A percentile compares a stretch with the other conserved stretches of the same genome.
Evolutionary conservation across 768 basidiomycete species (phyloP).

Genomic region (Russula dissimulans): DNA sequence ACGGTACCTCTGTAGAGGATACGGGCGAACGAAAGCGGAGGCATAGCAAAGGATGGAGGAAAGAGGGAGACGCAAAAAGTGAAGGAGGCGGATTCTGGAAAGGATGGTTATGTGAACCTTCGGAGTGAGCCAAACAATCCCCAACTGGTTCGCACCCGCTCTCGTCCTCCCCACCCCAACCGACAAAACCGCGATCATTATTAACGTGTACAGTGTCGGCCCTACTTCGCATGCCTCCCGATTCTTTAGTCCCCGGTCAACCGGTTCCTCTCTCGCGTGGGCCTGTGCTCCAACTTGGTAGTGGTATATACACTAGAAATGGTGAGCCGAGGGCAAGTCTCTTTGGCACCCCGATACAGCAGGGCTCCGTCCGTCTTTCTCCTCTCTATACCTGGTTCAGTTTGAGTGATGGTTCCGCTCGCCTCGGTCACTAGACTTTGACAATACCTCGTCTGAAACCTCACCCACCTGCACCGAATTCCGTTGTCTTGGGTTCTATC

Average conservation of each 20-base stretch:
- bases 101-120: conserved; percentile 21
- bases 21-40: conserved; percentile 47
- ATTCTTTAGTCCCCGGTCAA: conserved; percentile 65
- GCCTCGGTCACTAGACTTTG: conserved; percentile 36
- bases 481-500: conserved; percentile 74
- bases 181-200: not conserved
- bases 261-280: conserved; percentile 50
- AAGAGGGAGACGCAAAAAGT: conserved; percentile 16
- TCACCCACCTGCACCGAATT: conserved; percentile 63
- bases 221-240: conserved; percentile 25
- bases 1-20: conserved; percentile 63
- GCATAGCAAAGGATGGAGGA: conserved; percentile 35
- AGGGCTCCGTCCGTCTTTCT: conserved; percentile 57
- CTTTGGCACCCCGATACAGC: conserved; percentile 49
- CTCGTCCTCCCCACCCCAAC: not conserved
- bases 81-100: conserved; percentile 18
- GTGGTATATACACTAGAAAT: conserved; percentile 58
- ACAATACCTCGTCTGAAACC: conserved; percentile 59
- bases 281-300: conserved; percentile 48
- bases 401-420: conserved; percentile 19
- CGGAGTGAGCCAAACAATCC: conserved; percentile 18
- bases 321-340: conserved; percentile 61
- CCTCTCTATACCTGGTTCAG: conserved; percentile 19
- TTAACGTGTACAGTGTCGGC: not conserved
- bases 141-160: not conserved